Base-by-base conservation (phyloP, 208 protist species). In the Wallacemonas collosoma region DNA sequence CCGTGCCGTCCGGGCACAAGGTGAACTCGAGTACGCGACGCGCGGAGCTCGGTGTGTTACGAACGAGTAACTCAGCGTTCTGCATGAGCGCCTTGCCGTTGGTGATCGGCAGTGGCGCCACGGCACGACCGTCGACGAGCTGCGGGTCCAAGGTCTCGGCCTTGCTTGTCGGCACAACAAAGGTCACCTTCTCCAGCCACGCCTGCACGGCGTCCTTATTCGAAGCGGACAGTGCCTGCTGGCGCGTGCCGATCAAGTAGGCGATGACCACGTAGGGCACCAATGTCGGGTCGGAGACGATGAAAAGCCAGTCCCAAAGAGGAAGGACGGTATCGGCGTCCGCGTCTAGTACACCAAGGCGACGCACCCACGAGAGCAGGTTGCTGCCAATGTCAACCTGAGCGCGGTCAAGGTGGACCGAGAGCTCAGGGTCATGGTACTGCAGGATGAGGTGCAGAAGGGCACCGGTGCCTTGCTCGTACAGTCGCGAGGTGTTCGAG, bases 361-460 rank as follows among this genome's bases (percentile, higher is more conserved):
- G 70, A 15, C 81, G 75, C 72, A 86, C 70, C 89, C 87, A 95
- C 69, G 72, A 45, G 9, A 92, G 63, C 9, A 94, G n/a, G 69
- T 79, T 81, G 7, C 2, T 38, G 38, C 87, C 89, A 26, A 87
- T 69, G 71, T 94, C 81, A 1, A 93, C 76, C 58, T 87, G 71
- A 38, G 86, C 77, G 41, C 87, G 87, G 68, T 97, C 95, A 45
- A 98, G 76, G 81, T 95, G 89, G 2, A 87, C 73, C 17, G 86
- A 86, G 5, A 97, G 83, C 2, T 69, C 72, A 1, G 95, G 93
- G 77, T 96, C 93, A 58, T 93, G 93, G 77, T 97, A 98, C 77
- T 98, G 95, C 56, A 98, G 85, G 54, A 97, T 64, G n/a, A 97
- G 76, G n/a, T 88, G 83, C 44, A 95, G 80, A 47, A 96, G 57